Evolutionary conservation across 2,329 filamentous ascomycete genomes (phyloP).

Genomic region (Arachnopeziza araneosa): DNA sequence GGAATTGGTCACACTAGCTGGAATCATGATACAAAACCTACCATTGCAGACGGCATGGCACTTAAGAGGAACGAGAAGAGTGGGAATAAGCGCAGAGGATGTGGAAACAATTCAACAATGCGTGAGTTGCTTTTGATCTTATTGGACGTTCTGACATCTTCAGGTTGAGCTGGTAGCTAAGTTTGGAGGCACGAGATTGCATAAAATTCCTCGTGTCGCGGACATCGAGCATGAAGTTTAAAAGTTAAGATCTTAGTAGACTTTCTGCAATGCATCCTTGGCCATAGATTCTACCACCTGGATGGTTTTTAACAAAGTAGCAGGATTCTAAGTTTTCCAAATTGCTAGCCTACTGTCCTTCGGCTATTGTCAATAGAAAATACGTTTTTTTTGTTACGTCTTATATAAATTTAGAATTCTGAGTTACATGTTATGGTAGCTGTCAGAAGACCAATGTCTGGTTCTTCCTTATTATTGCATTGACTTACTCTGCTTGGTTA

Average conservation of each 20-base stretch:
- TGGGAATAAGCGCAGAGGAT: conserved; percentile 40
- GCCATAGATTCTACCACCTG: too few relatives aligned
- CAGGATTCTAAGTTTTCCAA: too few relatives aligned
- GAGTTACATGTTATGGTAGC: too few relatives aligned
- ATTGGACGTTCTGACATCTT: conserved; percentile 2
- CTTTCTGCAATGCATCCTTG: neutral
- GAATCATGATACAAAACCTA: conserved; percentile 55
- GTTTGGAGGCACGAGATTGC: conserved; percentile 31
- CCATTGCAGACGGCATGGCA: conserved; percentile 50
- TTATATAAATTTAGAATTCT: too few relatives aligned
- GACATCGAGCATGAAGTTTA: conserved; percentile 38
- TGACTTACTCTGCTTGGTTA: too few relatives aligned
- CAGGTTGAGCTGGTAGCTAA: conserved; percentile 35
- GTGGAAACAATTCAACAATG: conserved; percentile 34
- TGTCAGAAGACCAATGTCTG: too few relatives aligned
- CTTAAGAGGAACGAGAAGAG: conserved; percentile 42
- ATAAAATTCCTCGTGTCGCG: conserved; percentile 33
- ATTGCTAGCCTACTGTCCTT: too few relatives aligned
- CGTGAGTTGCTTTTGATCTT: conserved; percentile 15
- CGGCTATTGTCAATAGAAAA: too few relatives aligned
- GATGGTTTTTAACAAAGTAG: too few relatives aligned
- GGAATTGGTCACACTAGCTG: conserved; percentile 46
- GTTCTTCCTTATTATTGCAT: too few relatives aligned
- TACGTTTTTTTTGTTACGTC: too few relatives aligned
- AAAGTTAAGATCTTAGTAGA: neutral